Percentiles rank a stretch among this genome's conserved stretches.
Conservation (phyloP, 768 basidiomycete species). For the Multifurca ochricompacta region DNA sequence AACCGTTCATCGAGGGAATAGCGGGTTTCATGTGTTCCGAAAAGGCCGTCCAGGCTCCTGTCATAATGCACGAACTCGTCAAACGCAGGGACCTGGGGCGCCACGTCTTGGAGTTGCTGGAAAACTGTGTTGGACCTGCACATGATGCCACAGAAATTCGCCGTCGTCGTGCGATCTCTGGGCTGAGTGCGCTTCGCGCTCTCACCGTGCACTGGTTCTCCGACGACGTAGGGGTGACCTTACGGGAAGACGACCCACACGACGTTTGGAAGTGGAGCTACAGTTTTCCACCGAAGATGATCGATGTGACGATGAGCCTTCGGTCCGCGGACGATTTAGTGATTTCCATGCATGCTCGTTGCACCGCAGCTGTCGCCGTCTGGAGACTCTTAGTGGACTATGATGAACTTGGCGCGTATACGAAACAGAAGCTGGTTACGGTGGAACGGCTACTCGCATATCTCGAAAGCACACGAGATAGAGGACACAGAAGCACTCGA, state of each 20-base stretch:
- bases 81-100: neutral
- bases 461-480: neutral
- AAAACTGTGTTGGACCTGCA: neutral
- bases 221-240: neutral
- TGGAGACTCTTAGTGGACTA: slow-evolving; percentile 2
- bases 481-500: neutral
- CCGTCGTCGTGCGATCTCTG: neutral
- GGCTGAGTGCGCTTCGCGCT: neutral
- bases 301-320: neutral
- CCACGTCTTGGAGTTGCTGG: neutral
- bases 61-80: slow-evolving; percentile 8
- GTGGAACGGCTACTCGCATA: neutral
- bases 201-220: neutral
- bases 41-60: neutral
- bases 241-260: neutral
- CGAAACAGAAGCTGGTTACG: neutral
- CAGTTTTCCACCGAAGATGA: neutral
- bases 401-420: neutral
- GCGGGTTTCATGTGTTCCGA: slow-evolving; percentile 1
- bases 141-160: neutral
- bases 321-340: neutral
- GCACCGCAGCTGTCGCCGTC: neutral
- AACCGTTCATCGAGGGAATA: slow-evolving; percentile 5
- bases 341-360: slow-evolving; percentile 3
- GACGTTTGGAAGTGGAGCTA: neutral